Evolutionary conservation across 225 moss, liverwort and hornwort genomes (phyloP).

Genomic region (Neckera pumila): DNA sequence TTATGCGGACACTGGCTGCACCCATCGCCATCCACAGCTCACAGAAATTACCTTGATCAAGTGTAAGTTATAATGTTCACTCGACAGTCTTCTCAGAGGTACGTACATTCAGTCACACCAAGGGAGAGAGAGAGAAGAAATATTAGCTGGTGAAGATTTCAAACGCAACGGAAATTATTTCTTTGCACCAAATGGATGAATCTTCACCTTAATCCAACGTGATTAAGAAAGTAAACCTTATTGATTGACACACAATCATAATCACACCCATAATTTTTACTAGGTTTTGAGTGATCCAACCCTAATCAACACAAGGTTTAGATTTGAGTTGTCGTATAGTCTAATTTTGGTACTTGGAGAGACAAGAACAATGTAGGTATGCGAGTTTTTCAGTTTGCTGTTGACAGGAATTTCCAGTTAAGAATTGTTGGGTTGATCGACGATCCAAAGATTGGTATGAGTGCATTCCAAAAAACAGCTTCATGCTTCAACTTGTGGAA

Average conservation of each 20-base stretch:
- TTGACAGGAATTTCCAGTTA: no score
- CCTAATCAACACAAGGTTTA: not conserved
- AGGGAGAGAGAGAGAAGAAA: not conserved
- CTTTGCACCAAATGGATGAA: not conserved
- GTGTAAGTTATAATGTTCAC: not conserved
- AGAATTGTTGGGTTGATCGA: not conserved
- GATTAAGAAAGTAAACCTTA: no score
- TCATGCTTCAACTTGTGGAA: not conserved
- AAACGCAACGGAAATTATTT: not conserved
- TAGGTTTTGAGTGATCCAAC: not conserved
- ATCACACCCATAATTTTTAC: not conserved
- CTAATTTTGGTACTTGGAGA: not conserved
- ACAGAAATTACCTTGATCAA: not conserved
- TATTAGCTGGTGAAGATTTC: not conserved
- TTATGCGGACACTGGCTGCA: not conserved
- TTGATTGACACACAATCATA: not conserved
- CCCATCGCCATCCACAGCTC: not conserved
- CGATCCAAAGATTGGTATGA: not conserved
- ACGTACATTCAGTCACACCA: not conserved
- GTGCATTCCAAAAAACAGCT: not conserved
- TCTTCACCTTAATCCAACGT: not conserved
- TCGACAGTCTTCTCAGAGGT: no score
- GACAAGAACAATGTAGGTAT: not conserved
- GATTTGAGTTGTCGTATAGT: no score
- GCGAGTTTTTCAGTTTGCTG: no score